Percentiles rank a stretch among this genome's conserved stretches.
Evolutionary conservation across 1,284 basidiomycete species (phyloP).

Genomic region (Uromyces viciae-fabae): DNA sequence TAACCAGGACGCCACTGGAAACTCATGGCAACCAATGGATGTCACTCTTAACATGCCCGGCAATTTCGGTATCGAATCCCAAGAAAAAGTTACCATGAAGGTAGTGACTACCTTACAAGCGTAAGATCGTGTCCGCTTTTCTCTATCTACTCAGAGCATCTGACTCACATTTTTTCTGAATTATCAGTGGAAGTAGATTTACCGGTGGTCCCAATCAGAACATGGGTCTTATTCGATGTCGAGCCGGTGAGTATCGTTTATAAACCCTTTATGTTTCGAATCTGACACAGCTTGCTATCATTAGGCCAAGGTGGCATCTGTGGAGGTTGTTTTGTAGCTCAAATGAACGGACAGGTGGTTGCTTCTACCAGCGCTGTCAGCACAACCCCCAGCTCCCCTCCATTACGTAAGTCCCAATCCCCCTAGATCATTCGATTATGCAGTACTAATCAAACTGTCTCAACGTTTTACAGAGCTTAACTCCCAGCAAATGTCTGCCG

Average conservation of each 20-base stretch:
- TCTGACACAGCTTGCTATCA: background rate
- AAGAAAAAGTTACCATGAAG: background rate
- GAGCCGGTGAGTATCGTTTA: conserved; percentile 9
- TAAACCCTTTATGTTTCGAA: background rate
- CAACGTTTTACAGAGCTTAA: conserved; percentile 1
- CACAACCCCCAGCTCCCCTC: background rate
- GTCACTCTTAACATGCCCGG: conserved; percentile 37
- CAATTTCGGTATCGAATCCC: conserved; percentile 18
- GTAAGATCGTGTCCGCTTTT: background rate
- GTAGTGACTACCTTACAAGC: conserved; percentile 28
- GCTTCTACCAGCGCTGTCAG: background rate
- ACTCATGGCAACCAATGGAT: conserved; percentile 25
- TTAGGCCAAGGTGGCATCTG: conserved; percentile 10
- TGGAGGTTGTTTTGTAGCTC: conserved; percentile 30
- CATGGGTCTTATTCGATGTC: conserved; percentile 24
- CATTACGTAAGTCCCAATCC: background rate
- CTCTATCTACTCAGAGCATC: no score
- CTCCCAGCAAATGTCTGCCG: conserved; percentile 16
- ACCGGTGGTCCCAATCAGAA: conserved; percentile 18
- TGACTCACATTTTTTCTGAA: background rate
- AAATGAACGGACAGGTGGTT: conserved; percentile 20
- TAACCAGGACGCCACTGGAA: conserved; percentile 20
- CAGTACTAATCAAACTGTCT: no score
- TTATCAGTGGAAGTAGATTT: conserved; percentile 19
- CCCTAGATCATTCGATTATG: no score